Evolutionary conservation across 345 rosid genomes (phyloP), one percentile per base, ranked within the genome.

Genomic region (Sonneratia caseolaris): DNA sequence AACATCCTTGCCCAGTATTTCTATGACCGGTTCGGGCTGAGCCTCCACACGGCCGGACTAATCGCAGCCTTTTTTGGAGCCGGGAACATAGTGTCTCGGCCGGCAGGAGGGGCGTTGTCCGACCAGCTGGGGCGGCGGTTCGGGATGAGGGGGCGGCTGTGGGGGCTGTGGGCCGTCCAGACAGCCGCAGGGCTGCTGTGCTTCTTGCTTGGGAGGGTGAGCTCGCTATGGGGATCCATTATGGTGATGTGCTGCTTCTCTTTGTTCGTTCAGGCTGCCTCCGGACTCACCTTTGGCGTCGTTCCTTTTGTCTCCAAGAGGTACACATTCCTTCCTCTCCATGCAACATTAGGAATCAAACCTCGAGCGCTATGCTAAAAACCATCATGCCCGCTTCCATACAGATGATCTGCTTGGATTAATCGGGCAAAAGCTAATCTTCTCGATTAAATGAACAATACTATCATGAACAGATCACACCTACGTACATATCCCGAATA

Each of bases 231-330:
- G 85, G 77, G 73, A 0, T 89, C 98, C 1, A 55, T 91, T 27
- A 78, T 70, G 11, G 88, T 86, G 35, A 81, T 86, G 86, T 91
- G 88, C 57, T 27, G 77, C 70, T 89, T 91, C 79, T 88, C 97
- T 4, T 78, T 86, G 16, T 84, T 86, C 15, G 92, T 91, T 53
- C 97, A 93, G 79, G 98, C 98, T 22, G 84, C 98, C 64, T 82
- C 93, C 14, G 98, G 98, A 67, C 90, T 93, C 70, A 82, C 83
- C 0, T 93, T 89, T 72, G 98, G 97, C 24, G 86, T 93, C 4
- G 96, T 89, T 3, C 96, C 98, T 37, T 93, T 93, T 73, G 89
- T 93, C 77, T 86, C 96, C 81, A 86, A 80, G 24, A 84, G 92
- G 98, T 87, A n/a, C 48, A 62, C 24, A 9, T 59, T 16, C 32